Evolutionary conservation across 805 yeast genomes (phyloP), one percentile per base, ranked within the genome.

Genomic region (Tetrapisispora fleetii): DNA sequence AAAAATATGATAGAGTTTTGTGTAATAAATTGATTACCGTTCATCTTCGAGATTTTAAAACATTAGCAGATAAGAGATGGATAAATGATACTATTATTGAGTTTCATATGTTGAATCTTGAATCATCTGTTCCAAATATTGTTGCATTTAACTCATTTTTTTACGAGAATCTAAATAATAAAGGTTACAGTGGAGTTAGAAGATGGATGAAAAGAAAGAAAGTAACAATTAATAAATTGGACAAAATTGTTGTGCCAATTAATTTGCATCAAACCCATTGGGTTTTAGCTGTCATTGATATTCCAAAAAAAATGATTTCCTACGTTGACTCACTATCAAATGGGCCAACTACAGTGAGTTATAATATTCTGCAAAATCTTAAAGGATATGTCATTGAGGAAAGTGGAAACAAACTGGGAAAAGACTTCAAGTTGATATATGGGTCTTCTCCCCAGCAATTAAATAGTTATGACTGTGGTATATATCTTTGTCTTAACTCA

Each of bases 391-490:
- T 91, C 73, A 56, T 67, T 1, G 74, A 77, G 35, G 96, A 91
- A 64, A 76, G 87, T 4, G 73, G 74, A 43, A 66, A 69, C 1
- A 54, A 62, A 4, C 33, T 65, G 7, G 72, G 72, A 5, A 52
- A 59, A 32, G 69, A 67, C 18, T 66, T 62, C 45, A 62, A 60
- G 14, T 48, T 65, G 16, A 49, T 51, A 16, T 71, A 67, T 37
- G 51, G 64, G 2, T 59, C 65, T 10, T 73, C 89, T 37, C 98
- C 99, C 0, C 86, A 83, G 54, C 99, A 93, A 62, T 69, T 73
- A 27, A 93, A 93, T 60, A 97, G 97, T 0, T 86, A 63, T 55
- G 99, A 93, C 65, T 93, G 99, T 70, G 99, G 99, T 4, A 95
- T 91, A 1, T 93, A 90, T 60, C 77, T 95, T 2, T 84, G 97